Conservation (phyloP, 2,329 filamentous ascomycete species). For the Aspergillus fijiensis region DNA sequence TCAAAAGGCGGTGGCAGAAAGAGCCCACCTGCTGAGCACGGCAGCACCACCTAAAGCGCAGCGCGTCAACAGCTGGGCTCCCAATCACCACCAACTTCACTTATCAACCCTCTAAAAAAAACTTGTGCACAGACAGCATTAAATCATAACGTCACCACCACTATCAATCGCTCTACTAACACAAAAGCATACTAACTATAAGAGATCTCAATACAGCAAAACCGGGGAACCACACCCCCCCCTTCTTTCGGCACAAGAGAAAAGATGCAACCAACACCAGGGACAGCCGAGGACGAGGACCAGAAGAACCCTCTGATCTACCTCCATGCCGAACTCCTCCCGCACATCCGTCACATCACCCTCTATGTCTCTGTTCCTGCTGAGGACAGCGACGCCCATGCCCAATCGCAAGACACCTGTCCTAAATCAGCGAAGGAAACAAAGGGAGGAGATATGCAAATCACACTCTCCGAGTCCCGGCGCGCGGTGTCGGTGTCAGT, state of each 20-base stretch:
- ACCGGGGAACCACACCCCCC: too few species aligned
- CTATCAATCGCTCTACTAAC: too few species aligned
- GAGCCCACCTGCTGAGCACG: too few species aligned
- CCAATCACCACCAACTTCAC: conserved; percentile 1
- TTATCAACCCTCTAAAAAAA: background rate
- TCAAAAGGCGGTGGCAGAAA: background rate
- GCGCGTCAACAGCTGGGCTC: too few species aligned
- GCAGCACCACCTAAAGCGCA: background rate
- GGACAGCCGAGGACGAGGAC: too few species aligned
- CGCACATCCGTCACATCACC: conserved; percentile 61
- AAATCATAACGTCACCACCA: too few species aligned
- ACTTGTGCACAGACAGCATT: too few species aligned
- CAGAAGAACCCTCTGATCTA: conserved; percentile 21
- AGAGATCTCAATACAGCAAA: too few species aligned
- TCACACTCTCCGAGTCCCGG: conserved; percentile 38
- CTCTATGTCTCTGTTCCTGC: conserved; percentile 53
- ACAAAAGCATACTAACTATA: background rate
- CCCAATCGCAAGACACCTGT: background rate
- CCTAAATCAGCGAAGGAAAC: background rate
- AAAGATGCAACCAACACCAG: background rate
- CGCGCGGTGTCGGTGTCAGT: conserved; percentile 39
- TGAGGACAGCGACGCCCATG: conserved; percentile 7
- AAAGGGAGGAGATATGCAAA: conserved; percentile 12
- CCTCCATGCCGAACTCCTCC: conserved; percentile 61
- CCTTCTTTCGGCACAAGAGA: too few species aligned